These are phyloP conservation scores for Tetracentron sinense DNA, from an alignment of 164 flowering plant species.

Conservation along the genomic window DNA sequence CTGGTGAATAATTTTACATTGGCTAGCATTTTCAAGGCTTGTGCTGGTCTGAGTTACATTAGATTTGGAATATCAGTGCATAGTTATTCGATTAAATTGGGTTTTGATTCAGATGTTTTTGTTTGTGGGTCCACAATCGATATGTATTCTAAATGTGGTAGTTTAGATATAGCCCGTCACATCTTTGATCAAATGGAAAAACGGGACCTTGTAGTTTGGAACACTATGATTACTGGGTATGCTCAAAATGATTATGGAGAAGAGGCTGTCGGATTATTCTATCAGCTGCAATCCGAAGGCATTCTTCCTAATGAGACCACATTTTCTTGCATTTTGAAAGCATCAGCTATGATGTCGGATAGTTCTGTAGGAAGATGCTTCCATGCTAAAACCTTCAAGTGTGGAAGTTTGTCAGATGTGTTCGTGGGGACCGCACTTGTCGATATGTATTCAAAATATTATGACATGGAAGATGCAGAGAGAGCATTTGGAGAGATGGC, in stretches of 20 bases:
- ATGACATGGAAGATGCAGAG: constrained; percentile 18
- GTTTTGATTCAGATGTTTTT: constrained; percentile 22
- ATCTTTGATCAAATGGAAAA: constrained; percentile 23
- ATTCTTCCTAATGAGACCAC: constrained; percentile 23
- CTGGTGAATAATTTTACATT: constrained; percentile 20
- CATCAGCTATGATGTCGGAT: constrained; percentile 20
- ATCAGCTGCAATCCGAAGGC: constrained; percentile 18
- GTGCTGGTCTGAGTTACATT: constrained; percentile 18
- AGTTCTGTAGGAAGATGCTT: constrained; percentile 15
- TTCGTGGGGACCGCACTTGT: constrained; percentile 29
- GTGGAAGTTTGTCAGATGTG: constrained; percentile 16
- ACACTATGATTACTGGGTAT: constrained; percentile 27
- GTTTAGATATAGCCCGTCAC: constrained; percentile 11
- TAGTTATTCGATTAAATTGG: constrained; percentile 18
- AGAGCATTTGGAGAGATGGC: constrained; percentile 22
- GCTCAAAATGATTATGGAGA: constrained; percentile 20
- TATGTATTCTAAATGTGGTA: constrained; percentile 26
- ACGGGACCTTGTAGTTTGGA: constrained; percentile 29
- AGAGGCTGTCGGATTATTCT: constrained; percentile 22
- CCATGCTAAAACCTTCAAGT: constrained; percentile 24
- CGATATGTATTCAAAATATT: constrained; percentile 30
- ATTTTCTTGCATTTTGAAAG: constrained; percentile 22
- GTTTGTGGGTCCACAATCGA: constrained; percentile 17
- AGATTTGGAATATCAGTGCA: constrained; percentile 22
- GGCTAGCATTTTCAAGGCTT: constrained; percentile 26